phyloP scores from a whole-genome alignment of 2,329 filamentous ascomycete species.

The Paraphaeosphaeria sporulosa region DNA sequence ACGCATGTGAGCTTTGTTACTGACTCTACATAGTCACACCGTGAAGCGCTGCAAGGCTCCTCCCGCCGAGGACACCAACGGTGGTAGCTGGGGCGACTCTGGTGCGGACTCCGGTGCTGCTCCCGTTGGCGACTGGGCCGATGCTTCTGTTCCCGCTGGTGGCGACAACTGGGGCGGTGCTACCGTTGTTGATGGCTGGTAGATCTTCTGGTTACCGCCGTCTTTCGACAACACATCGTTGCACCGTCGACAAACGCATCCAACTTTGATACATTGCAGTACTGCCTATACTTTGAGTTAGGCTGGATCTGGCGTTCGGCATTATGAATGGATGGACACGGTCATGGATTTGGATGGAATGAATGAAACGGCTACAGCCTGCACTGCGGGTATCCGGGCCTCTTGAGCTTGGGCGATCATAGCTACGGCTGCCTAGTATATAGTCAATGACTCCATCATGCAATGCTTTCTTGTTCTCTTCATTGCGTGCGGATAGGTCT shows the following conservation, averaged over 20 bases:
- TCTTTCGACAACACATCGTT: background rate
- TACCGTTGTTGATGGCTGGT: conserved; percentile 13
- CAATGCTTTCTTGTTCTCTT: background rate
- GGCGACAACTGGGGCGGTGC: conserved; percentile 7
- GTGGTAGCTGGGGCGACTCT: conserved; percentile 23
- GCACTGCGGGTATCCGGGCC: background rate
- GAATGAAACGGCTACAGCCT: background rate
- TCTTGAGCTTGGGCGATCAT: background rate
- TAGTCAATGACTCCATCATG: background rate
- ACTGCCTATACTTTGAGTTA: background rate
- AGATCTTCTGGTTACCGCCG: background rate
- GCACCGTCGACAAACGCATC: background rate
- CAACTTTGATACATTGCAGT: background rate
- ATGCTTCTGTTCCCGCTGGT: conserved; percentile 24
- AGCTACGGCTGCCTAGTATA: background rate
- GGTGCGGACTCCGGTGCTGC: conserved; percentile 4
- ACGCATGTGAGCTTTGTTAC: background rate
- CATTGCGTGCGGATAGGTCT: background rate
- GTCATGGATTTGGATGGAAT: background rate
- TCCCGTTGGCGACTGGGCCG: conserved; percentile 25
- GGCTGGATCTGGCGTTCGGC: background rate
- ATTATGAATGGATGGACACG: background rate
- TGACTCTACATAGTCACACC: conserved; percentile 48
- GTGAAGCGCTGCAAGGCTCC: conserved; percentile 51
- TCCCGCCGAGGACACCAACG: conserved; percentile 29